Base-by-base conservation (phyloP, 192 early-diverging fungal genomes). In the Coemansia sp. region DNA sequence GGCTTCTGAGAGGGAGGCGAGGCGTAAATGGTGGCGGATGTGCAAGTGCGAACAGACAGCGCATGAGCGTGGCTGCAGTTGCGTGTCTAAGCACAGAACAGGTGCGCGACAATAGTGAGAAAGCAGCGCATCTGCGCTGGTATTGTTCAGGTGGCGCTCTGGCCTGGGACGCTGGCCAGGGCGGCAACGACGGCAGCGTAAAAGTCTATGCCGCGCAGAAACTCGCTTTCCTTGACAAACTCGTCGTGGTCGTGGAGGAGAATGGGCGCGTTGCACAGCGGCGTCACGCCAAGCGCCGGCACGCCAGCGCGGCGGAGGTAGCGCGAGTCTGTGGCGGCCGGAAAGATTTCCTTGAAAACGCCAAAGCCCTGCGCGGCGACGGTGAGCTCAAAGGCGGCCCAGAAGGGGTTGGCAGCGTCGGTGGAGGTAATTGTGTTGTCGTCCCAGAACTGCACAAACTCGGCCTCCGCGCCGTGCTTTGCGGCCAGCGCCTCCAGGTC, bases 211-310 rank as follows among this genome's bases (percentile, higher is more conserved):
- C 85, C 89, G 37, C 82, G 83, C 37, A 91, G 53, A 51, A 89
- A 86, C 43, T 82, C 60, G 39, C 82, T 79, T 66, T 91, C 88
- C 70, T 83, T 82, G 49, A 94, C 79, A 34, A 82, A 86, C 78
- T 94, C 91, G 64, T 94, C 79, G 63, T 94, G 90, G 68, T 91
- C 89, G 49, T 94, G 91, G 42, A 93, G 68, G 35, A 93, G 63
- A 37, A 91, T 73, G 3, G 89, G 89, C 6, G 82, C 81, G 70
- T 87, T 85, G 63, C 83, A 77, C 63, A 93, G 79, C 17, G 88
- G 87, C n/a, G 86, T 88, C 42, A 94, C 86, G 37, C 92, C 92
- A 55, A 92, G 74, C 3, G 86, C 86, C 2, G 88, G 89, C 22
- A 94, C 80, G 9, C 90, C 89, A 0, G 85, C 74, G 39, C 80